Evolutionary conservation across 1,284 basidiomycete species (phyloP), one percentile per base, ranked within the genome.

Genomic region (Testicularia cyperi): DNA sequence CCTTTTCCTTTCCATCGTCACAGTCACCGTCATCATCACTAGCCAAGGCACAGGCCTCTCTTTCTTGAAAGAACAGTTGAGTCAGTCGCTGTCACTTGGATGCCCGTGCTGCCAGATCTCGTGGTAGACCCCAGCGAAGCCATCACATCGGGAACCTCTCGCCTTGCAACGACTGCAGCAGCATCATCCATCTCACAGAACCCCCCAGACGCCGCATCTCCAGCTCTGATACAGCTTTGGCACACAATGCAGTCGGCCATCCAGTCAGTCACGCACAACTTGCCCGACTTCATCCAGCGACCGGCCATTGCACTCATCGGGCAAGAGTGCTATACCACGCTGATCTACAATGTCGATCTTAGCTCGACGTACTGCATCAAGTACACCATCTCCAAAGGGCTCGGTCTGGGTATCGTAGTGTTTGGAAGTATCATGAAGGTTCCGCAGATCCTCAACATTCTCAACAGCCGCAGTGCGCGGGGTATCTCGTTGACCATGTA

Each of bases 391-490:
- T 96, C 92, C 3, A 98, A 97, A 74, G 90, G 85, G 0, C 80
- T 98, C 7, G 94, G 94, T 0, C 79, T 97, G 21, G 92, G 88
- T 0, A 92, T 98, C 56, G 91, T 97, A 29, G 80, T 90, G 1
- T 94, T 92, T 38, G 92, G 92, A 2, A 86, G 87, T 20, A 90
- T 97, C 55, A 89, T 97, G 85, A 97, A 97, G 79, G 82, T 97
- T 12, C 94, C 94, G 4, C 94, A 97, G 75, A 82, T 83, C 43
- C 66, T 80, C 68, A 82, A 81, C 73, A 81, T 83, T 44, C 65
- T 81, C 6, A 66, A 69, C 14, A 70, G 85, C 5, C 80, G 81
- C 14, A 91, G 88, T 6, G 90, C 91, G 0, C 81, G 86, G 26
- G 92, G 92, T 4, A 82, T 97, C 29, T 90, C 78, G 78, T 87